Percentiles rank a stretch among this genome's conserved stretches.
phyloP scores from a whole-genome alignment of 352 stramenopile genomes.

The Phytophthora sp. region DNA sequence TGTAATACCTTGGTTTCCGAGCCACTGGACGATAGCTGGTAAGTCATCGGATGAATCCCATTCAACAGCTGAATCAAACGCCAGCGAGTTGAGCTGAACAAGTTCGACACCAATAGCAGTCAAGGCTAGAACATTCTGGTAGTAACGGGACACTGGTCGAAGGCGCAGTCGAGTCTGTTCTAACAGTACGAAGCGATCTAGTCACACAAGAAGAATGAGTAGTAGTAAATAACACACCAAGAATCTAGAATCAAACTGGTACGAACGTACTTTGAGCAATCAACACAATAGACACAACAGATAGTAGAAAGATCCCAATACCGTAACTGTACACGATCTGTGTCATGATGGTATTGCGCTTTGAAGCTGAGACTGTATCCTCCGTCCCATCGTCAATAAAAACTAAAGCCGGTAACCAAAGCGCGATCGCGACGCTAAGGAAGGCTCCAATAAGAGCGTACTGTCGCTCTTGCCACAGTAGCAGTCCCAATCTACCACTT shows the following conservation, averaged over 20 bases:
- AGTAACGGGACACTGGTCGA: constrained; percentile 51
- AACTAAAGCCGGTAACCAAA: constrained; percentile 7
- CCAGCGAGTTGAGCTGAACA: constrained; percentile 68
- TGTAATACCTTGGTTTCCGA: constrained; percentile 37
- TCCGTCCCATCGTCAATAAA: constrained; percentile 2
- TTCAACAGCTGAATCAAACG: constrained; percentile 59
- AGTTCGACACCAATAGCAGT: constrained; percentile 52
- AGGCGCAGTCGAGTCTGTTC: constrained; percentile 60
- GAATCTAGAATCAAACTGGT: too few species aligned
- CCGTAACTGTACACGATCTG: constrained; percentile 48
- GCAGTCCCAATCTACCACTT: constrained; percentile 55
- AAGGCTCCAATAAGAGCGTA: constrained; percentile 50
- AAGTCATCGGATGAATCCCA: constrained; percentile 46
- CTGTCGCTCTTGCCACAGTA: constrained; percentile 50
- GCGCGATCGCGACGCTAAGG: constrained; percentile 15
- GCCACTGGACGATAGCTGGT: constrained; percentile 46
- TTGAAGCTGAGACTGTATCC: constrained; percentile 2
- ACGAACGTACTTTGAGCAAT: constrained; percentile 41
- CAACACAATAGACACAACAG: constrained; percentile 42
- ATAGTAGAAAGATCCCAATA: constrained; percentile 39
- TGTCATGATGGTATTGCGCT: constrained; percentile 24
- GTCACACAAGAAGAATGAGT: constrained; percentile 43
- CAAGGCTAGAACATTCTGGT: constrained; percentile 56
- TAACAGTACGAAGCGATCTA: constrained; percentile 63
- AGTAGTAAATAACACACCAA: too few species aligned